These are phyloP conservation scores for Cucurbita ficifolia DNA, from an alignment of 306 rosid genomes.

Conservation along the genomic window DNA sequence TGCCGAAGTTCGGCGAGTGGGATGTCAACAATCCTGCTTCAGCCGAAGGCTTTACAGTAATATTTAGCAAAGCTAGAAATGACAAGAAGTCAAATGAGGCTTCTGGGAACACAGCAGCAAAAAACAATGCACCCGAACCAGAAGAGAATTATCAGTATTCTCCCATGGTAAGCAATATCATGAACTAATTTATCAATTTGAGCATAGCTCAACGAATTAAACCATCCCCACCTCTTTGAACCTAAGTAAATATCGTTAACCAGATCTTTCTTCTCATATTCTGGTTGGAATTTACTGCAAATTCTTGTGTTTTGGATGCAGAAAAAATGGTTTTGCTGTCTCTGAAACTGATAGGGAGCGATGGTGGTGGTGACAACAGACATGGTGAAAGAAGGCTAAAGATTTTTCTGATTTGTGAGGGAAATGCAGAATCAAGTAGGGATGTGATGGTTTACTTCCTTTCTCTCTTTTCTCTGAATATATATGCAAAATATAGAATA, in stretches of 20 bases:
- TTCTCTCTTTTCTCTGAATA: too few relatives aligned
- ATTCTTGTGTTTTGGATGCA: background rate
- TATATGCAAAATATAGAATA: too few relatives aligned
- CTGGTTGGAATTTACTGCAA: background rate
- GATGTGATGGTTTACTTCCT: background rate
- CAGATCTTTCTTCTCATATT: background rate
- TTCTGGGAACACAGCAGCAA: background rate
- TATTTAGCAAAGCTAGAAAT: conserved; percentile 33
- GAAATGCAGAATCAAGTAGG: background rate
- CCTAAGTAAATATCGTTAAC: background rate
- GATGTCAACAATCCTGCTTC: conserved; percentile 34
- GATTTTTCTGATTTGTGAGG: background rate
- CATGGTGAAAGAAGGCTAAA: background rate
- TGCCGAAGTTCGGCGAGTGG: conserved; percentile 38
- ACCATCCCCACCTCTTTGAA: too few relatives aligned
- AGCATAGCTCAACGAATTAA: too few relatives aligned
- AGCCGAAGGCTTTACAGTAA: conserved; percentile 30
- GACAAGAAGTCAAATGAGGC: conserved; percentile 22
- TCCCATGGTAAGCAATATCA: conserved; percentile 6
- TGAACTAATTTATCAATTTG: background rate
- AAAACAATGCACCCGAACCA: conserved; percentile 7
- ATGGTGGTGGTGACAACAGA: background rate
- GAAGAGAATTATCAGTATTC: background rate
- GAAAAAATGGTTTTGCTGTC: conserved; percentile 29
- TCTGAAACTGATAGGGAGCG: conserved; percentile 5